Base-by-base conservation (phyloP, 192 early-diverging fungal genomes). In the Linnemannia schmuckeri region DNA sequence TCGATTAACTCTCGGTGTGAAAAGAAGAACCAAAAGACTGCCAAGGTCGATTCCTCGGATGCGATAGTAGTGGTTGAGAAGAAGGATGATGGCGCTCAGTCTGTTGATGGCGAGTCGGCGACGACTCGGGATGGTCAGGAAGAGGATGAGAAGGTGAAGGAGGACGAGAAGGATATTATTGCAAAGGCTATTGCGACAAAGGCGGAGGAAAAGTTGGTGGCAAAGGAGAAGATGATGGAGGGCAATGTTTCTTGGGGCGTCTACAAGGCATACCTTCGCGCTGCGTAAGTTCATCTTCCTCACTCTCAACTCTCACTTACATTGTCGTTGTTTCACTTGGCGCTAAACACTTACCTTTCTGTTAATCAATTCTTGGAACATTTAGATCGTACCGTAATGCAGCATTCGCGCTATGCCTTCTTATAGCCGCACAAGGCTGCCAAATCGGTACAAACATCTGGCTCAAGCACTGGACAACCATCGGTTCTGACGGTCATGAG, bases 211-310 rank as follows among this genome's bases (percentile, higher is more conserved):
- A 90, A 35, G 87, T 78, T 98, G 35, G 98, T 97, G 77, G 88
- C 90, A 3, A 91, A 93, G 22, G 97, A 99, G 89, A 93, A 96
- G 75, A 94, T 91, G 73, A 93, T 93, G 20, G 92, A 94, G 78
- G 98, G 98, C 33, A 91, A 88, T 27, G 97, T 99, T n/a, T 89
- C 93, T 52, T 94, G 92, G 92, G 57, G 77, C 18, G 96, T 96
- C 0, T 99, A 99, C 87, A 78, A 79, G 44, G 87, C 92, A 1
- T 99, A 99, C 79, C 90, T 93, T 30, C 88, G 93, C 54, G 92
- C 95, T 1, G 97, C 96, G 57, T 76, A 70, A 74, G 52, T 3
- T 90, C 79, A 61, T 90, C 94, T 1, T 63, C 61, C 20, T 10
- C 92, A 22, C 94, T 93, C 77, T 41, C 91, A 3, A 10, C 88